Percentiles rank a stretch among this genome's conserved stretches.
Conservation (phyloP, 2,329 filamentous ascomycete genomes). For the Pseudocercospora vitis region DNA sequence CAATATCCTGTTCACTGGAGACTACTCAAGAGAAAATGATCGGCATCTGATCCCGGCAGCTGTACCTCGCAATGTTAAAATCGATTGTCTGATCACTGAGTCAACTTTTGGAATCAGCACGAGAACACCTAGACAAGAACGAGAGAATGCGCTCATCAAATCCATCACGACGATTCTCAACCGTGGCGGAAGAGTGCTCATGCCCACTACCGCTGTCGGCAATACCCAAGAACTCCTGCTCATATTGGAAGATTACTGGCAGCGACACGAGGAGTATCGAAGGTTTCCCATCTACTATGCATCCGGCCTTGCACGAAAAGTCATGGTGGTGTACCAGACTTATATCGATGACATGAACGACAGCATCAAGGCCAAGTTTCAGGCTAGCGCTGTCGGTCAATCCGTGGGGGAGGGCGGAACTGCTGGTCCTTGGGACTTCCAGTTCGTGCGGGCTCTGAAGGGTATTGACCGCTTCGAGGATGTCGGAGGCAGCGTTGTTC, state of each 20-base stretch:
- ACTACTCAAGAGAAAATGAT: conserved; percentile 95
- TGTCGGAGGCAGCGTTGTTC: conserved; percentile 92
- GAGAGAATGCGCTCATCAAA: conserved; percentile 93
- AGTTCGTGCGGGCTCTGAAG: conserved; percentile 87
- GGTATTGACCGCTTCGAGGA: conserved; percentile 95
- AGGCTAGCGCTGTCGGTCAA: conserved; percentile 74
- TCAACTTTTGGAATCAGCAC: conserved; percentile 96
- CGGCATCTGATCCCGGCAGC: conserved; percentile 91
- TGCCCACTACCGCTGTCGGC: conserved; percentile 93
- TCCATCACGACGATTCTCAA: conserved; percentile 89
- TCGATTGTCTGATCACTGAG: conserved; percentile 96
- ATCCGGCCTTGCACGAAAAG: conserved; percentile 89
- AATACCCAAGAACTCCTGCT: conserved; percentile 90
- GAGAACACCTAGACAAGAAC: conserved; percentile 84
- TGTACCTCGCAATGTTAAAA: conserved; percentile 82
- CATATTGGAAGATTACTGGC: conserved; percentile 97
- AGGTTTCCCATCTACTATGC: conserved; percentile 97
- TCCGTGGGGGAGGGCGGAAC: conserved; percentile 74
- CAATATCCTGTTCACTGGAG: conserved; percentile 95
- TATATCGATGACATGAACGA: conserved; percentile 99
- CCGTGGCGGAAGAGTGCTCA: conserved; percentile 84
- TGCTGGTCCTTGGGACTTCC: conserved; percentile 91
- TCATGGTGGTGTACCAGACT: conserved; percentile 98
- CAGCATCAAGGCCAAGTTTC: conserved; percentile 93
- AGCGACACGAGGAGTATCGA: conserved; percentile 81